Evolutionary conservation across 805 yeast species (phyloP), one percentile per base, ranked within the genome.

Genomic region (Yarrowia bubula): DNA sequence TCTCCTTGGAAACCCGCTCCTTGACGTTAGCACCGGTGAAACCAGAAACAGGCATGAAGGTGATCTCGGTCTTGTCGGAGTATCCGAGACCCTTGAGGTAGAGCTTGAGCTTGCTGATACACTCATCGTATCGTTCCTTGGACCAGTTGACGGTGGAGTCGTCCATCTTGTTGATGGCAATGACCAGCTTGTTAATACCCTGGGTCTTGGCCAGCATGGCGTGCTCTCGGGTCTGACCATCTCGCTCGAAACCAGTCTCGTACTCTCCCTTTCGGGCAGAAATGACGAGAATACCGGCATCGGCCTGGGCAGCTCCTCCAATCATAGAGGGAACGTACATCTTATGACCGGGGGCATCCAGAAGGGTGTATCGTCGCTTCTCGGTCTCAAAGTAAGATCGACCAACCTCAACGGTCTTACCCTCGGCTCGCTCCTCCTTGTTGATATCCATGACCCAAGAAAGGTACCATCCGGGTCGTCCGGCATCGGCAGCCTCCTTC

Each of bases 371-470:
- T 78, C 98, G 88, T 81, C 99, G 89, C 81, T 90, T 92, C 35
- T 92, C 98, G 67, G 99, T 95, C 82, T 95, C 99, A 73, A 95
- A 95, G 74, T 88, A 92, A 22, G 98, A 96, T 75, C 92, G 92
- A 75, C 99, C 99, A 67, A 95, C 98, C 80, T 95, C 99, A 72
- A 95, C 96, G 70, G 99, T 95, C 81, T 95, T 95, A 82, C 99
- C 99, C 79, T 95, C 98, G 73, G 84, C 90, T 83, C 99, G 89
- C 82, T 95, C 99, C 80, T 95, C 99, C 79, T 91, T 92, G 81
- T 96, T 95, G 72, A 98, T 93, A 78, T 95, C 99, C 97, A 95
- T 92, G 72, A 95, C 96, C 99, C 99, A 95, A 8, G 98, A 92
- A 71, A 95, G 81, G 77, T 95, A 95, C 99, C 99, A 95, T 78